Conservation (phyloP, 495 filamentous ascomycete species). For the Amniculicola lignicola region DNA sequence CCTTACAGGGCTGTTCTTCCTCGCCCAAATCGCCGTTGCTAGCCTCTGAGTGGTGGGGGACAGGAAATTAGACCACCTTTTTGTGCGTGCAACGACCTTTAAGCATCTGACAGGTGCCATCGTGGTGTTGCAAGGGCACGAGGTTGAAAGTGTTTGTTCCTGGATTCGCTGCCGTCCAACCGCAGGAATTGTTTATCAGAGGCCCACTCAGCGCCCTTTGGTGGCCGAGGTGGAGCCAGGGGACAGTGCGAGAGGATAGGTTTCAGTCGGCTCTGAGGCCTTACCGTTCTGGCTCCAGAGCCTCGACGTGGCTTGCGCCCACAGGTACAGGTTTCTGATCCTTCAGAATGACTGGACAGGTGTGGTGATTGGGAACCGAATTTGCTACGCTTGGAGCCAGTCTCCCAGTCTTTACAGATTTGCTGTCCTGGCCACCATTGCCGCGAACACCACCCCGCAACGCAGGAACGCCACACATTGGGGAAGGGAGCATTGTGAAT, state of each 20-base stretch:
- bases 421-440: not conserved
- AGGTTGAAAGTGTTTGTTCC: not conserved
- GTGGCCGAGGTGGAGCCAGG: not conserved
- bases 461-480: not conserved
- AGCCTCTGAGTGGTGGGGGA: not conserved
- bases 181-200: not conserved
- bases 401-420: not conserved
- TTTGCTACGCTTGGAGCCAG: not conserved
- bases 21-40: not conserved
- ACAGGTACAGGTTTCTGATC: not conserved
- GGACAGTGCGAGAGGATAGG: not conserved
- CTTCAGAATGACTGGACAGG: not conserved
- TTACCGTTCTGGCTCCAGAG: not conserved
- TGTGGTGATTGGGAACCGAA: not conserved
- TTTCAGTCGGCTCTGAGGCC: not conserved
- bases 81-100: not conserved
- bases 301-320: not conserved
- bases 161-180: not conserved
- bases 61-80: not conserved
- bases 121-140: not conserved
- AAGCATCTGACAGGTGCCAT: slow-evolving; percentile 6
- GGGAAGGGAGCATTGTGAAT: slow-evolving; percentile 1
- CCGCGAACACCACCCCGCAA: not conserved
- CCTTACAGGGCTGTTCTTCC: not conserved
- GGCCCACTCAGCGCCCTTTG: not conserved